phyloP scores from a whole-genome alignment of 805 yeast genomes.

The Soucietia sequanensis region DNA sequence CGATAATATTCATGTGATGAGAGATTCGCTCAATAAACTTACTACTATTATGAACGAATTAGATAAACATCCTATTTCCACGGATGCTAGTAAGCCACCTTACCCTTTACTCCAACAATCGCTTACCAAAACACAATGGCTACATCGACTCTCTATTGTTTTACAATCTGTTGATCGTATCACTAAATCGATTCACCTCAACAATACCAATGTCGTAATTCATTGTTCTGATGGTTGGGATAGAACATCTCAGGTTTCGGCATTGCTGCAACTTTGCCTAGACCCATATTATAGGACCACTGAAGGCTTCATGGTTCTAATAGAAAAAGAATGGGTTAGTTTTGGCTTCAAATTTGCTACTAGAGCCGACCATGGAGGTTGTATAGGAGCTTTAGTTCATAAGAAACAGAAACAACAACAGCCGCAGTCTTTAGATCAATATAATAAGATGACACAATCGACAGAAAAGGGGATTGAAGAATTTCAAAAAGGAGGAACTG shows the following conservation, averaged over 20 bases:
- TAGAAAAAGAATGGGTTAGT: constrained; percentile 94
- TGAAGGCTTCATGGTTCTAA: constrained; percentile 79
- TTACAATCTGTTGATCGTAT: constrained; percentile 75
- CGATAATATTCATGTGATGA: constrained; percentile 93
- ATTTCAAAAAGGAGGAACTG: constrained; percentile 6
- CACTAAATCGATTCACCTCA: constrained; percentile 76
- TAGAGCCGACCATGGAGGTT: constrained; percentile 72
- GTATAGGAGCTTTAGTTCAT: constrained; percentile 37
- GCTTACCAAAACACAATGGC: constrained; percentile 74
- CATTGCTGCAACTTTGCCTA: constrained; percentile 79
- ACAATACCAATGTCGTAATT: constrained; percentile 76
- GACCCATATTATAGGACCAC: constrained; percentile 89
- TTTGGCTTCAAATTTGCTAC: constrained; percentile 91
- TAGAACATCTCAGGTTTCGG: constrained; percentile 85
- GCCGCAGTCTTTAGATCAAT: constrained; percentile 10
- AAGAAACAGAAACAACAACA: constrained; percentile 13
- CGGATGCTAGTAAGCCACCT: constrained; percentile 10
- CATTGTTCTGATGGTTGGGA: constrained; percentile 99
- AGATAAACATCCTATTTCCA: constrained; percentile 50
- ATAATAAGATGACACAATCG: constrained; percentile 1
- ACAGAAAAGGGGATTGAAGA: constrained; percentile 7
- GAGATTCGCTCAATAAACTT: constrained; percentile 73
- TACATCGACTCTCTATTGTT: constrained; percentile 64
- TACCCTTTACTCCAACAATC: constrained; percentile 43
- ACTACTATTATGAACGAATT: constrained; percentile 63